These are phyloP conservation scores for Alternaria metachromatica DNA, from an alignment of 2,329 filamentous ascomycete genomes.

Conservation along the genomic window DNA sequence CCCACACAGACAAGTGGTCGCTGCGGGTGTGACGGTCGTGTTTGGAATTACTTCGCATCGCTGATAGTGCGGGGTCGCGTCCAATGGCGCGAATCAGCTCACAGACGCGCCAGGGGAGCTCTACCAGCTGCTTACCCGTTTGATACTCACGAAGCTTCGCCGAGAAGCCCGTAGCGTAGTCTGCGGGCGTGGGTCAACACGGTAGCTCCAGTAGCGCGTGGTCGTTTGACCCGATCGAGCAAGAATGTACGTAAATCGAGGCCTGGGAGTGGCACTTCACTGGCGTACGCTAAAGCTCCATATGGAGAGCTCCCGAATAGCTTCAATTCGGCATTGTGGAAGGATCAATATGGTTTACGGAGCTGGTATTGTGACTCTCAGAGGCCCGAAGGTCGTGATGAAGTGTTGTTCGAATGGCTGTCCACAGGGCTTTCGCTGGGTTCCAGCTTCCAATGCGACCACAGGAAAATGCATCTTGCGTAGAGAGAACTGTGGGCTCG, in stretches of 20 bases:
- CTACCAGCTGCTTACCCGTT: slow-evolving; percentile 23
- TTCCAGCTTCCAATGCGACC: neutral
- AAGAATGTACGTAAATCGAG: slow-evolving; percentile 28
- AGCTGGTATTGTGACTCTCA: neutral
- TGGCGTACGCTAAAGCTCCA: slow-evolving; percentile 16
- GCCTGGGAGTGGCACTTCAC: slow-evolving; percentile 15
- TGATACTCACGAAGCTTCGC: slow-evolving; percentile 16
- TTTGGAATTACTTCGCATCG: slow-evolving; percentile 42
- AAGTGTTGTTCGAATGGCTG: neutral
- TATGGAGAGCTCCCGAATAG: slow-evolving; percentile 26
- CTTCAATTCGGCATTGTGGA: slow-evolving; percentile 14
- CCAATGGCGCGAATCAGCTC: slow-evolving; percentile 39
- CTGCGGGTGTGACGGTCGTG: slow-evolving; percentile 37
- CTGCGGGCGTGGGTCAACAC: slow-evolving; percentile 14
- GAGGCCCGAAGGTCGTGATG: neutral
- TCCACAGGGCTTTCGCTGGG: neutral
- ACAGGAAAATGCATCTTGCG: neutral
- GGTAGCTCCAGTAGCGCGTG: slow-evolving; percentile 15
- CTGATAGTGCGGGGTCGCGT: slow-evolving; percentile 44
- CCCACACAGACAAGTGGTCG: slow-evolving; percentile 28
- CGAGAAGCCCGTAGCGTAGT: slow-evolving; percentile 22
- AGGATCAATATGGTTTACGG: neutral
- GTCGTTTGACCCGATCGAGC: slow-evolving; percentile 14
- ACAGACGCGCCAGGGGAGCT: slow-evolving; percentile 28
- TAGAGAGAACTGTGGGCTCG: neutral